These are phyloP conservation scores for Kazachstania sp. DNA, from an alignment of 1,139 yeast species.

Conservation along the genomic window DNA sequence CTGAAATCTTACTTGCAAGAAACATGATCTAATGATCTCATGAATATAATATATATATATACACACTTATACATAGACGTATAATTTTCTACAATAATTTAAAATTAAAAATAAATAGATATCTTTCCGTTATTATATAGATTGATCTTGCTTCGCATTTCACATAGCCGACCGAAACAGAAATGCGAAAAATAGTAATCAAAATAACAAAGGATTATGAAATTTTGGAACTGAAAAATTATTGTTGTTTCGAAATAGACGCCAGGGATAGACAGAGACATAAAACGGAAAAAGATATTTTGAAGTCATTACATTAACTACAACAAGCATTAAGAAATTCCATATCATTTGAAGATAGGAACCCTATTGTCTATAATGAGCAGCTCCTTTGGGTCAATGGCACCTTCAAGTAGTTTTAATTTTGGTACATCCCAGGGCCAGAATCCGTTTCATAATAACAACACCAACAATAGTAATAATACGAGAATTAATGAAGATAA, in stretches of 20 bases:
- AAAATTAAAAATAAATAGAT: not conserved
- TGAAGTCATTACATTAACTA: not conserved
- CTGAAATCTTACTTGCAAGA: constrained; percentile 78
- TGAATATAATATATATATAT: not conserved
- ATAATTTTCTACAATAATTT: not conserved
- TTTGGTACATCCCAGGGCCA: constrained; percentile 11
- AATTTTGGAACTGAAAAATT: no score
- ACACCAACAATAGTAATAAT: not conserved
- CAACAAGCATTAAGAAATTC: no score
- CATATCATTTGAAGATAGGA: not conserved
- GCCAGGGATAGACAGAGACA: no score
- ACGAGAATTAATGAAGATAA: not conserved
- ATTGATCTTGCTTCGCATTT: no score
- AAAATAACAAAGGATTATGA: no score
- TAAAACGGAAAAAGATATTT: no score
- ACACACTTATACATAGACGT: not conserved
- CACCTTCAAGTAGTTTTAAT: constrained; percentile 5
- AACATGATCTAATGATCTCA: constrained; percentile 45
- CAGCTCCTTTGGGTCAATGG: constrained; percentile 7
- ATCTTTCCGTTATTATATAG: no score
- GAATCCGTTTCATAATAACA: constrained; percentile 1
- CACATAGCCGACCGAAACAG: no score
- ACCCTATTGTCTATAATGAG: constrained; percentile 1
- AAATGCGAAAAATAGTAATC: no score
- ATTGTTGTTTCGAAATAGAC: no score